Base-by-base conservation (phyloP, 495 filamentous ascomycete species). In the Aspergillus wentii region DNA sequence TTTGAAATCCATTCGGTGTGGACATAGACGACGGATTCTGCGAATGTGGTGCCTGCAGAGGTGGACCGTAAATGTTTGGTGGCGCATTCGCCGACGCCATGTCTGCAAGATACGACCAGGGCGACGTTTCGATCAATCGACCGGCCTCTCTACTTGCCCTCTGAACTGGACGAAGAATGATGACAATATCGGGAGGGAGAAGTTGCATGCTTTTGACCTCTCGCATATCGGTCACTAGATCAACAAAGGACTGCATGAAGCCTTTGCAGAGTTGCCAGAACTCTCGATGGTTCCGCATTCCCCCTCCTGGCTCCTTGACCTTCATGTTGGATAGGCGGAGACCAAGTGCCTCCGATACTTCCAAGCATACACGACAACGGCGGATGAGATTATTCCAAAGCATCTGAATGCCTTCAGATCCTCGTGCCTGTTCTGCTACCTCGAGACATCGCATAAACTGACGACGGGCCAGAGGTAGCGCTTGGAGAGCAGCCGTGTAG, bases 251-350 rank as follows among this genome's bases (percentile, higher is more conserved):
- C 60, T 83, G 61, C 57, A 91, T 77, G 50, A 89, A 94, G 28
- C 64, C 62, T 56, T 80, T 85, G 69, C 83, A 89, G 17, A 87
- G 70, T 39, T 77, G 77, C 88, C 88, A 95, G 57, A 94, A 92
- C 31, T 81, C 75, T 16, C 75, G 70, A 44, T 88, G 82, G 22
- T 82, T 87, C 19, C 88, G 75, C 33, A 85, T 73, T 11, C 71
- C 69, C 14, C 63, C 68, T 19, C 77, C 81, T 7, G 82, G 85
- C 42, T 95, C 88, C 48, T 88, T 88, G 17, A 94, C 66, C 60
- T 86, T 88, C 66, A 94, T 86, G 36, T 68, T 71, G n/a, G 79
- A 83, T 4, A 95, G 68, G 7, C 83, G 75, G 15, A 64, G 64
- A 45, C 82, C 81, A n/a, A 95, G 63, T 7, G 70, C 60, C 52